Conservation (phyloP, 1,284 basidiomycete genomes). For the Chalciporus piperatoides region DNA sequence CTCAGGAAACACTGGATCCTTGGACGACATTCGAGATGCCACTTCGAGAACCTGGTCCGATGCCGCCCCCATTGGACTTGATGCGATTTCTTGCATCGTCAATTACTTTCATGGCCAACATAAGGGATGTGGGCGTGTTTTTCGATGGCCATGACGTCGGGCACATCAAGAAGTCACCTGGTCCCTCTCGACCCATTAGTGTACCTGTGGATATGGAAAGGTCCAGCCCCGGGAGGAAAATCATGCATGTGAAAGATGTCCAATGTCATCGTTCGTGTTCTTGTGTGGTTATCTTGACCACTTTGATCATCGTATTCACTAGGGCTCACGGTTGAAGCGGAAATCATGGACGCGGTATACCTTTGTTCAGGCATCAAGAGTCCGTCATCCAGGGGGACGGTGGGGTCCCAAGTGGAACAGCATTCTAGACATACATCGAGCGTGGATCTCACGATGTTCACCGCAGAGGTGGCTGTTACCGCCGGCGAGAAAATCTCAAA, state of each 20-base stretch:
- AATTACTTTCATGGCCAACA: slow-evolving; percentile 86
- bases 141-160: slow-evolving; percentile 77
- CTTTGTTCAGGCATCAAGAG: neutral
- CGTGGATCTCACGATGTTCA: slow-evolving; percentile 77
- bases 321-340: slow-evolving; percentile 6
- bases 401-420: slow-evolving; percentile 37
- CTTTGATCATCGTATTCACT: neutral
- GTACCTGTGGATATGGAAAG: slow-evolving; percentile 45
- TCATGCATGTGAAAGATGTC: slow-evolving; percentile 46
- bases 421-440: slow-evolving; percentile 10
- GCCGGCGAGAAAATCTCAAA: slow-evolving; percentile 65
- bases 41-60: slow-evolving; percentile 75
- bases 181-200: slow-evolving; percentile 50
- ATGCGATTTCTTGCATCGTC: slow-evolving; percentile 87
- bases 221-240: slow-evolving; percentile 41
- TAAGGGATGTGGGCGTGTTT: slow-evolving; percentile 72
- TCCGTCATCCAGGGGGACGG: neutral
- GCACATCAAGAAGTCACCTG: slow-evolving; percentile 65
- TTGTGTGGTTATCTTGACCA: neutral
- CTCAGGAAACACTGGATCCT: slow-evolving; percentile 26
- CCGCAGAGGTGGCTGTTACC: slow-evolving; percentile 71
- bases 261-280: slow-evolving; percentile 1
- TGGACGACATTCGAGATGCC: slow-evolving; percentile 93
- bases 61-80: slow-evolving; percentile 84
- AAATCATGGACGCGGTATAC: neutral